Conservation (phyloP, 2,329 filamentous ascomycete genomes). For the Byssoonygena ceratinophila region DNA sequence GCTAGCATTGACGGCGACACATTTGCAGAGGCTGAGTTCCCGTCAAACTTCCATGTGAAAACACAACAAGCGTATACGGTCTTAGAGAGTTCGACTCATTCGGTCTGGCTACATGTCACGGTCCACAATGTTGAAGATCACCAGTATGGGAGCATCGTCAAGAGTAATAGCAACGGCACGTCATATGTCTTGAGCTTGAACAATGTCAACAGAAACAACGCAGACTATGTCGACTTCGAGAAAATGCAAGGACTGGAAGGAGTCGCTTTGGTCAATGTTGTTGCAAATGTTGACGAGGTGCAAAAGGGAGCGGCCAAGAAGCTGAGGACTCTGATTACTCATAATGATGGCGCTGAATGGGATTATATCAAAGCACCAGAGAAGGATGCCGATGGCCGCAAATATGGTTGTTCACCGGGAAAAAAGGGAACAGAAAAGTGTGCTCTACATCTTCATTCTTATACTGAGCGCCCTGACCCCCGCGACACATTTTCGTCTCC, state of each 20-base stretch:
- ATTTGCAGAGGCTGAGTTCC: constrained; percentile 79
- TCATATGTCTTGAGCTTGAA: constrained; percentile 78
- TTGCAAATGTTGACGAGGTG: constrained; percentile 60
- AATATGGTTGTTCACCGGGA: constrained; percentile 56
- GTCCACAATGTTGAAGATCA: constrained; percentile 55
- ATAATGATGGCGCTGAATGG: constrained; percentile 93
- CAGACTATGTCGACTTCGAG: constrained; percentile 85
- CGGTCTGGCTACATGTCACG: constrained; percentile 86
- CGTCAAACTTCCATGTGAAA: constrained; percentile 66
- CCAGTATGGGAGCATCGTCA: constrained; percentile 78
- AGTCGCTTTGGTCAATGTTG: constrained; percentile 74
- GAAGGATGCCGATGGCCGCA: constrained; percentile 59
- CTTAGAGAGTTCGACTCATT: constrained; percentile 86
- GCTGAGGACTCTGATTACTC: constrained; percentile 82
- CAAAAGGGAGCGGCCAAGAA: constrained; percentile 59
- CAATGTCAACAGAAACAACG: constrained; percentile 67
- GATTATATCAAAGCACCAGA: constrained; percentile 60
- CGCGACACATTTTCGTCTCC: constrained; percentile 78
- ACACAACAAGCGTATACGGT: constrained; percentile 82
- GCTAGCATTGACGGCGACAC: constrained; percentile 73
- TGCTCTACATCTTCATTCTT: constrained; percentile 85
- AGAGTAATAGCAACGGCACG: constrained; percentile 97
- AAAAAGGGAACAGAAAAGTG: constrained; percentile 51
- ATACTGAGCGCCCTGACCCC: constrained; percentile 70
- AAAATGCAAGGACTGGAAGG: constrained; percentile 89